Evolutionary conservation across 1,139 yeast genomes (phyloP).

Genomic region (Debaryomyces nepalensis): DNA sequence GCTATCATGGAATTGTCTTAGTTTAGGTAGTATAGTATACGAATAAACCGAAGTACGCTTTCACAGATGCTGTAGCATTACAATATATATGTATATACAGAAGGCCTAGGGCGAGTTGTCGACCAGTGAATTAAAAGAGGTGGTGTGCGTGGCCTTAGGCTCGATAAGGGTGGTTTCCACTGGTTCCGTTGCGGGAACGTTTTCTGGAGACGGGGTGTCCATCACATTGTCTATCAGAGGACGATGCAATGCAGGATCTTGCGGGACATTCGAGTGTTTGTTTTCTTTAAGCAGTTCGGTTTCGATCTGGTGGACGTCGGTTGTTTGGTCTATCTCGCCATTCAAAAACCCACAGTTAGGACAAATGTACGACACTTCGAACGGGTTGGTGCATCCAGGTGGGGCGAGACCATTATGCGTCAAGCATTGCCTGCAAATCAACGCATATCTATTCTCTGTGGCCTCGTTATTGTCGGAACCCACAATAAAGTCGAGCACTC

Average conservation of each 20-base stretch:
- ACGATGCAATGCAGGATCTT: constrained; percentile 1
- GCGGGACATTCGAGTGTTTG: neutral
- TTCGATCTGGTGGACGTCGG: neutral
- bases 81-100: neutral
- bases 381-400: constrained; percentile 62
- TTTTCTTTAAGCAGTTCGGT: constrained; percentile 2
- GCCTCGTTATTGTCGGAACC: constrained; percentile 76
- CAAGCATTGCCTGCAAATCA: constrained; percentile 68
- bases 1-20: constrained; percentile 89
- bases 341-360: constrained; percentile 72
- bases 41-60: neutral
- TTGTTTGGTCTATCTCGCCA: constrained; percentile 32
- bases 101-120: neutral
- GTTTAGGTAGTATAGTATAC: constrained; percentile 13
- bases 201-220: neutral
- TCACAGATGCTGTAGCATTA: neutral
- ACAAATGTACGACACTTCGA: constrained; percentile 64
- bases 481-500: constrained; percentile 56
- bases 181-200: neutral
- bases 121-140: neutral
- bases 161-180: constrained; percentile 1
- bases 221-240: neutral
- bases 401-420: constrained; percentile 85
- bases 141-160: neutral
- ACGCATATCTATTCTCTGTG: constrained; percentile 66